Evolutionary conservation across 768 basidiomycete species (phyloP).

Genomic region (Bullera alba): DNA sequence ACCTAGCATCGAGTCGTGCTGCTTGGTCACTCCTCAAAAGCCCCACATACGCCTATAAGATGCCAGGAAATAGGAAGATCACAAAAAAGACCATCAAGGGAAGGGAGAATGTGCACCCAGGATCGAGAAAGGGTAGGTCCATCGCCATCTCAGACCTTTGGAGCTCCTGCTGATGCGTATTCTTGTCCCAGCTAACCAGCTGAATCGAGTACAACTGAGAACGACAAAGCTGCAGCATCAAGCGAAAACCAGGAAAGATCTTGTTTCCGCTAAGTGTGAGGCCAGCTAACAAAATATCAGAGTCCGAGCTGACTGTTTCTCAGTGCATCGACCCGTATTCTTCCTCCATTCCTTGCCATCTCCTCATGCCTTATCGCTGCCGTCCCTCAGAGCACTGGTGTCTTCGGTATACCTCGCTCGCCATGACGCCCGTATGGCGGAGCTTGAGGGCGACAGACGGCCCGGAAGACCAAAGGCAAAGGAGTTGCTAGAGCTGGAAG

Average conservation of each 20-base stretch:
- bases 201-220: slow-evolving; percentile 43
- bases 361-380: slow-evolving; percentile 32
- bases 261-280: slow-evolving; percentile 23
- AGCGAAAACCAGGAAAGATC: slow-evolving; percentile 22
- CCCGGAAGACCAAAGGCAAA: slow-evolving; percentile 43
- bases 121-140: slow-evolving; percentile 41
- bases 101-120: slow-evolving; percentile 45
- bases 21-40: too few species aligned
- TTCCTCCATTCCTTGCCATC: slow-evolving; percentile 42
- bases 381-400: slow-evolving; percentile 35
- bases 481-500: slow-evolving; percentile 40
- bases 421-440: slow-evolving; percentile 33
- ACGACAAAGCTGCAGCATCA: slow-evolving; percentile 39
- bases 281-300: background rate
- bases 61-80: slow-evolving; percentile 40
- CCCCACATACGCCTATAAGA: slow-evolving; percentile 6
- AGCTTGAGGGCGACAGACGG: slow-evolving; percentile 33
- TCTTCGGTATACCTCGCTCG: slow-evolving; percentile 39
- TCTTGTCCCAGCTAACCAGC: slow-evolving; percentile 35
- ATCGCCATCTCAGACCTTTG: background rate
- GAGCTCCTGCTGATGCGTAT: background rate
- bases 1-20: too few species aligned
- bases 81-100: slow-evolving; percentile 46
- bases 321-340: slow-evolving; percentile 44
- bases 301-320: background rate